Percentiles rank a stretch among this genome's conserved stretches.
phyloP scores from a whole-genome alignment of 495 filamentous ascomycete species.

The Acidiella bohemica region DNA sequence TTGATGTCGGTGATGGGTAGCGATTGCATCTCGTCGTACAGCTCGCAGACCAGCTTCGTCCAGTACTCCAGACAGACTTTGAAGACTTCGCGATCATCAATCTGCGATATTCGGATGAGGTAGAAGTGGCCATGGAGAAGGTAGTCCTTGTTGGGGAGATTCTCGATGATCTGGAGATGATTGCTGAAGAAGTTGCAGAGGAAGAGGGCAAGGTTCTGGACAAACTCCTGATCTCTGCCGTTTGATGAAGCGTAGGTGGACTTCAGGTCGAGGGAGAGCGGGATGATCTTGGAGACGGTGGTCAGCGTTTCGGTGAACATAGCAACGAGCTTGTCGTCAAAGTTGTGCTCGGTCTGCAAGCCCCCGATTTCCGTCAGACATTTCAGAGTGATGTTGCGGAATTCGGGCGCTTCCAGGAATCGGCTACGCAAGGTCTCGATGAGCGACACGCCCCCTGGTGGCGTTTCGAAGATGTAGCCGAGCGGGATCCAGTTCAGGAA shows the following conservation, averaged over 20 bases:
- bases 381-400: constrained; percentile 91
- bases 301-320: constrained; percentile 96
- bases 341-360: constrained; percentile 65
- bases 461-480: constrained; percentile 96
- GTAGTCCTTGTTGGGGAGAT: constrained; percentile 84
- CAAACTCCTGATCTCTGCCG: constrained; percentile 88
- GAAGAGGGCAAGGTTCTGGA: constrained; percentile 91
- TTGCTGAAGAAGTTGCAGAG: constrained; percentile 89
- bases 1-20: constrained; percentile 85
- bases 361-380: constrained; percentile 95
- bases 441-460: constrained; percentile 39
- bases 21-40: constrained; percentile 97
- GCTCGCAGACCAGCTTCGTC: constrained; percentile 95
- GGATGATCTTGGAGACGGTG: constrained; percentile 79
- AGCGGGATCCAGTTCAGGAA: constrained; percentile 99
- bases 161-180: constrained; percentile 87
- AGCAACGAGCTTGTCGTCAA: constrained; percentile 82
- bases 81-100: constrained; percentile 97
- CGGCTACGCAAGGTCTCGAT: constrained; percentile 85
- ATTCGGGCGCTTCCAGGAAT: constrained; percentile 82
- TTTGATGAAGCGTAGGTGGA: constrained; percentile 80
- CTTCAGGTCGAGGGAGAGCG: constrained; percentile 77
- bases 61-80: constrained; percentile 99
- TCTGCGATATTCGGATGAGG: constrained; percentile 92
- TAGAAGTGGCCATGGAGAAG: constrained; percentile 95